Evolutionary conservation across 306 rosid genomes (phyloP).

Genomic region (Citrullus mucosospermus): DNA sequence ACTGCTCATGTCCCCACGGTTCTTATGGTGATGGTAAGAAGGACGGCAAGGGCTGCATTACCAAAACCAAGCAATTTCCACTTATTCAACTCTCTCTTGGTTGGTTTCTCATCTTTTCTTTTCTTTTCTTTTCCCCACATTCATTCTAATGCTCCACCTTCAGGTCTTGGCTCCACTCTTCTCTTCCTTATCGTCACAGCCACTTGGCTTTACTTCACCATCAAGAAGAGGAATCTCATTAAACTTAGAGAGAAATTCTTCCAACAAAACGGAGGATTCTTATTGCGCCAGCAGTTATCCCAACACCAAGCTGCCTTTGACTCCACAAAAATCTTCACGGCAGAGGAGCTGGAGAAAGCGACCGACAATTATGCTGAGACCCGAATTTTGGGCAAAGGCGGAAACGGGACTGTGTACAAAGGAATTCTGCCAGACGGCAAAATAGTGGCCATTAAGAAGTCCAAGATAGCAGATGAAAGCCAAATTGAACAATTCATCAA

Average conservation of each 20-base stretch:
- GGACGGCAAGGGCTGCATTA: slow-evolving; percentile 8
- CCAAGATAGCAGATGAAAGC: background rate
- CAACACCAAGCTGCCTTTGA: background rate
- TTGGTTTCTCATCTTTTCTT: too few species aligned
- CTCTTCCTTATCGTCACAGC: background rate
- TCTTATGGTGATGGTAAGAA: slow-evolving; percentile 1
- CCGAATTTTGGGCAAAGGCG: slow-evolving; percentile 1
- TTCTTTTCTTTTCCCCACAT: too few species aligned
- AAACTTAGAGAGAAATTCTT: slow-evolving; percentile 4
- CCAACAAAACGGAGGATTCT: slow-evolving; percentile 8
- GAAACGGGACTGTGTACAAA: slow-evolving; percentile 6
- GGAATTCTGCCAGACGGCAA: background rate
- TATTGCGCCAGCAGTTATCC: background rate
- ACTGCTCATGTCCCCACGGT: slow-evolving; percentile 3
- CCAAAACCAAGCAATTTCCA: background rate
- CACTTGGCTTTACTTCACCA: slow-evolving; percentile 3
- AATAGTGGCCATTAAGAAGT: slow-evolving; percentile 2
- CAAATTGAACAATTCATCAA: slow-evolving; percentile 10
- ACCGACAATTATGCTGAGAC: slow-evolving; percentile 6
- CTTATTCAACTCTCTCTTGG: slow-evolving; percentile 2
- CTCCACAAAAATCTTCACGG: background rate
- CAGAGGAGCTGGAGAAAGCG: slow-evolving; percentile 9
- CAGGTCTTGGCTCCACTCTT: background rate
- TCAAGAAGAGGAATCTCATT: slow-evolving; percentile 4
- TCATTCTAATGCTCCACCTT: too few species aligned